Base-by-base conservation (phyloP, 371 early-diverging fungal species). In the Syncephalastrum racemosum region DNA sequence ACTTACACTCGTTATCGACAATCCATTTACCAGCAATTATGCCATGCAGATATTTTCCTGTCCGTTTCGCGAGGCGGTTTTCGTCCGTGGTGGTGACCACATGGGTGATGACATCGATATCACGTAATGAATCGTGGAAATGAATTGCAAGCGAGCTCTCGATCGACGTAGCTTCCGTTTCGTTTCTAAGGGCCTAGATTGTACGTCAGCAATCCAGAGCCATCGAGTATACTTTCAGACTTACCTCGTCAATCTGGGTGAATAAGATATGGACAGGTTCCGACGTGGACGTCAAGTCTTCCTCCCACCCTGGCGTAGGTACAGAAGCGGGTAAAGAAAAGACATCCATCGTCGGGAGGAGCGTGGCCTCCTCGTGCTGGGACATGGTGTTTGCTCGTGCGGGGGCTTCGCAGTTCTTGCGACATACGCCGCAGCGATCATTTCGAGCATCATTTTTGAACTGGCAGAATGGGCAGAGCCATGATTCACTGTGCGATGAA, bases 21-120 rank as follows among this genome's bases (percentile, higher is more conserved):
- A 77, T 60, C 78, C 78, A 77, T 53, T 64, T 70, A 3, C 78
- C 78, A 19, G 46, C 48, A 8, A 77, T 25, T 3, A 74, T 53
- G 4, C 70, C 69, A 18, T 60, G 61, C 1, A 74, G 46, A 48
- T 77, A 77, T 46, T 77, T 77, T 10, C 70, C 54, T 13, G 78
- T 74, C 24, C 78, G 39, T 10, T 52, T 40, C 39, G 73, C 67
- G 4, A 70, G 25, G 2, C 61, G 27, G 1, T 65, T 31, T n/a
- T 70, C 68, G 24, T 77, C 58, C 15, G 63, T 55, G 12, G 63
- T 62, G 1, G 71, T 67, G 16, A 72, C 58, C 3, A 76, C 40
- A 44, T 76, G 77, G 1, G 71, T 70, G 8, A 73, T 61, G 6
- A 59, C 58, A 40, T 62, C 53, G 46, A 67, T 59, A 19, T 62